Conservation (phyloP, 2,329 filamentous ascomycete genomes). For the Colletotrichum shisoi region DNA sequence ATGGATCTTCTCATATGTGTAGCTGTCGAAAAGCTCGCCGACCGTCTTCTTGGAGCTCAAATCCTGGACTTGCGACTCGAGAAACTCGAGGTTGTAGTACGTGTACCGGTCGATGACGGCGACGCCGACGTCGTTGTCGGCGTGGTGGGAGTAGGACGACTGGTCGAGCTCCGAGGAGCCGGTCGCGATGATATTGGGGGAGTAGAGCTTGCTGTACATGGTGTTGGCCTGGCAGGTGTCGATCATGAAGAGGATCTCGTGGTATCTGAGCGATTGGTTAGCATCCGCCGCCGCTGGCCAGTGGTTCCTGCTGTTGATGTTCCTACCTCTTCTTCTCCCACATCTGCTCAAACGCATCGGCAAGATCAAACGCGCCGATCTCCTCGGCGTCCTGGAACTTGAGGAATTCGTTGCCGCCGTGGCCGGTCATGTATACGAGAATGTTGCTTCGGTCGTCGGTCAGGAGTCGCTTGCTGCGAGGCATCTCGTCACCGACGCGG, state of each 20-base stretch:
- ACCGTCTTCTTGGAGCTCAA: constrained; percentile 87
- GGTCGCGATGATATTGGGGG: constrained; percentile 96
- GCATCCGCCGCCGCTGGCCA: neutral
- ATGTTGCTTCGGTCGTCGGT: constrained; percentile 97
- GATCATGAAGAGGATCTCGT: constrained; percentile 99
- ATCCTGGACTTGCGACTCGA: constrained; percentile 88
- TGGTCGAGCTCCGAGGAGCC: constrained; percentile 96
- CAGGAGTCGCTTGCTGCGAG: constrained; percentile 88
- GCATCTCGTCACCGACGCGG: constrained; percentile 91
- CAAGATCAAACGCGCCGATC: constrained; percentile 93
- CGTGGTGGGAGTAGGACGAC: constrained; percentile 96
- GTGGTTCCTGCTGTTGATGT: neutral
- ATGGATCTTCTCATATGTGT: constrained; percentile 94
- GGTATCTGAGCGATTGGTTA: constrained; percentile 67
- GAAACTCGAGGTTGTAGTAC: constrained; percentile 97
- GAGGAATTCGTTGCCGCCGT: constrained; percentile 95
- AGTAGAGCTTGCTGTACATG: constrained; percentile 98
- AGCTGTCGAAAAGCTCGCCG: constrained; percentile 94
- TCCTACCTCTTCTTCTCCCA: constrained; percentile 96
- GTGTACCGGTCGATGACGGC: constrained; percentile 98
- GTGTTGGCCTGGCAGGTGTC: constrained; percentile 99
- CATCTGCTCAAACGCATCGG: constrained; percentile 99
- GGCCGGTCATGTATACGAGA: constrained; percentile 98
- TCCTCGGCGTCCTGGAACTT: constrained; percentile 99
- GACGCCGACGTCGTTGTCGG: constrained; percentile 96